These are phyloP conservation scores for Hawksworthiomyces lignivorus DNA, from an alignment of 2,329 filamentous ascomycete species.

Conservation along the genomic window DNA sequence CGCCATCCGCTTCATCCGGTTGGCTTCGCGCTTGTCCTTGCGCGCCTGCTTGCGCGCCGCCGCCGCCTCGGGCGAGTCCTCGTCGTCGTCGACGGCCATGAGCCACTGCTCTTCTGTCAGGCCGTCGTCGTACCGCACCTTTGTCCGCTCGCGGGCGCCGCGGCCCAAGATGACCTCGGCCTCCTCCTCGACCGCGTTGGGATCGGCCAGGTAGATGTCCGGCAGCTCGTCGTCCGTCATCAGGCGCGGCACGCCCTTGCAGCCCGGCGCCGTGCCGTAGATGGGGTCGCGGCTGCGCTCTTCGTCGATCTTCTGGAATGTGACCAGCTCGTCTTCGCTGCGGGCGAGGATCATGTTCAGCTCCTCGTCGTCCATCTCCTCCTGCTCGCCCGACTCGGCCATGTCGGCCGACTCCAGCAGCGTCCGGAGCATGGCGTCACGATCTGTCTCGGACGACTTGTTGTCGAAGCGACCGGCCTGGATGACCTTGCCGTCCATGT, in stretches of 20 bases:
- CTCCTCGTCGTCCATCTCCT: constrained; percentile 98
- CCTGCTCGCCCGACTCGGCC: constrained; percentile 64
- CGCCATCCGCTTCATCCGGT: constrained; percentile 57
- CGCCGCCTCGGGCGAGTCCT: constrained; percentile 87
- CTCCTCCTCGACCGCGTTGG: constrained; percentile 73
- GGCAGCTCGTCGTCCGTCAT: constrained; percentile 84
- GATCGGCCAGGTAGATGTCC: constrained; percentile 87
- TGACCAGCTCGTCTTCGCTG: constrained; percentile 65
- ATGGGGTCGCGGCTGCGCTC: constrained; percentile 56
- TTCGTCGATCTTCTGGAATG: constrained; percentile 79
- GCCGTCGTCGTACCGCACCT: constrained; percentile 93
- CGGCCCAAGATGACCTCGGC: constrained; percentile 72
- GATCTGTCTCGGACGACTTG: constrained; percentile 96
- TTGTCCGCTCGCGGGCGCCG: constrained; percentile 88
- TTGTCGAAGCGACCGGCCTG: constrained; percentile 99
- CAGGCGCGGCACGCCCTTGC: constrained; percentile 65
- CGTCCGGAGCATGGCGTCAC: constrained; percentile 91
- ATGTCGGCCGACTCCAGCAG: constrained; percentile 78
- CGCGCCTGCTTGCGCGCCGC: constrained; percentile 83
- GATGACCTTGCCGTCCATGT: constrained; percentile 99
- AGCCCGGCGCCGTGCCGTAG: constrained; percentile 62
- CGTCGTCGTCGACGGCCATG: constrained; percentile 93
- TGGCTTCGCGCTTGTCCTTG: constrained; percentile 70
- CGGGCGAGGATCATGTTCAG: constrained; percentile 91
- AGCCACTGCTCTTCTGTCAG: constrained; percentile 99